Conservation (phyloP, 441 rosid genomes). For the Jatropha multifida region DNA sequence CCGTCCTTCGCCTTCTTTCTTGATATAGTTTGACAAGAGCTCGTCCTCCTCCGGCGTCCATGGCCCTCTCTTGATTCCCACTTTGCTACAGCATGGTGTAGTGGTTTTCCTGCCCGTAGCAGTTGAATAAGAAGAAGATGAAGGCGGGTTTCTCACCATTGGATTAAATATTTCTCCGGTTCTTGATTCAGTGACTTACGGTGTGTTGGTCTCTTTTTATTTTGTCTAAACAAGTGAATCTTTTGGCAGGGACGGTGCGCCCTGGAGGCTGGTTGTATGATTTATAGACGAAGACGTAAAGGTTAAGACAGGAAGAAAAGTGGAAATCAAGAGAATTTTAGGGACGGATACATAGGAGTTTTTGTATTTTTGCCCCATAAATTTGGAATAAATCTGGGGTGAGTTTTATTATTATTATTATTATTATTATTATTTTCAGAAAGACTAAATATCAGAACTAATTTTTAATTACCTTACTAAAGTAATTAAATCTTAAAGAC, state of each 20-base stretch:
- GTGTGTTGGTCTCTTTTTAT: neutral
- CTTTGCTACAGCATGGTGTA: constrained; percentile 48
- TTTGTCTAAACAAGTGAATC: neutral
- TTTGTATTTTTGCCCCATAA: neutral
- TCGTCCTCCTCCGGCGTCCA: constrained; percentile 74
- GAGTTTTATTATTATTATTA: too few relatives aligned
- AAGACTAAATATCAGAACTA: too few relatives aligned
- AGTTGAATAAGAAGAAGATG: neutral
- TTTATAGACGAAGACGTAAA: neutral
- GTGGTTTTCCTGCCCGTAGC: neutral
- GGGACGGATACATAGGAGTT: neutral
- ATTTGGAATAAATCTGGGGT: neutral
- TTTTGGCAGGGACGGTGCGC: neutral
- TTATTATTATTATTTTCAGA: too few relatives aligned
- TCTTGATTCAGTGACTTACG: neutral
- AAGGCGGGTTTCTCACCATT: constrained; percentile 17
- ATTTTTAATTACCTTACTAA: too few relatives aligned
- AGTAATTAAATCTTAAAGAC: too few relatives aligned
- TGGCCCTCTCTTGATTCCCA: constrained; percentile 68
- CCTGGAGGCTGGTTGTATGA: neutral
- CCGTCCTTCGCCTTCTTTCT: constrained; percentile 60
- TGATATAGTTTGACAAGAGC: constrained; percentile 49
- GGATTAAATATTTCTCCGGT: neutral
- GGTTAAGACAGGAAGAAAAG: neutral
- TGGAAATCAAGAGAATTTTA: neutral